Conservation (phyloP, 2,329 filamentous ascomycete genomes). For the Alternaria sp. region DNA sequence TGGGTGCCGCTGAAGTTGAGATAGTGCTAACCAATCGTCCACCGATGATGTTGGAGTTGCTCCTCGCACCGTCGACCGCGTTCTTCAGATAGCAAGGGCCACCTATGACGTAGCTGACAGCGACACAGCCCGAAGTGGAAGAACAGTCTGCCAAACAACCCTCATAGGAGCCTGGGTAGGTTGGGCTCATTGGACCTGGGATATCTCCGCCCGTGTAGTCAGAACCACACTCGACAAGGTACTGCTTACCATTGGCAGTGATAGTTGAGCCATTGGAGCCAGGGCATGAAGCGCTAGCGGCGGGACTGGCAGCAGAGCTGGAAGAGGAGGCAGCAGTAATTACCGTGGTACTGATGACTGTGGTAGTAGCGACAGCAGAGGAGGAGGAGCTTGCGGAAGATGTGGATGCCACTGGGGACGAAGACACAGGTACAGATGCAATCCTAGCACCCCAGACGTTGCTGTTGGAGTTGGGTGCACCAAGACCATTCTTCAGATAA, state of each 20-base stretch:
- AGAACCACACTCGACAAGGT: constrained; percentile 20
- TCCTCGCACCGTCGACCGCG: constrained; percentile 3
- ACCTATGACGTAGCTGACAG: constrained; percentile 27
- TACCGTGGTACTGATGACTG: not conserved
- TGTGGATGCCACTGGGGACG: not conserved
- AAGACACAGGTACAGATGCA: not conserved
- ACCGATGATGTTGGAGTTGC: constrained; percentile 25
- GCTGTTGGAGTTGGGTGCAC: constrained; percentile 10
- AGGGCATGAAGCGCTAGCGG: constrained; percentile 18
- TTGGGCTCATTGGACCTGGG: constrained; percentile 1
- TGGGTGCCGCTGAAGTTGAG: not conserved
- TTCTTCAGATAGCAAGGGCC: constrained; percentile 33
- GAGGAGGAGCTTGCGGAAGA: constrained; percentile 5
- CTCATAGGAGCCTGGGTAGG: constrained; percentile 24
- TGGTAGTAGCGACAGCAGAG: not conserved
- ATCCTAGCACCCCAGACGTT: constrained; percentile 21
- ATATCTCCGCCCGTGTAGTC: constrained; percentile 18
- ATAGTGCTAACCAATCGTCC: constrained; percentile 17
- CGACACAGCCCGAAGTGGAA: constrained; percentile 24
- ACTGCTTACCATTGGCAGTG: constrained; percentile 1
- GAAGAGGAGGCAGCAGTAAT: constrained; percentile 1
- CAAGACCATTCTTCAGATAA: constrained; percentile 21
- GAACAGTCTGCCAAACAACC: constrained; percentile 30
- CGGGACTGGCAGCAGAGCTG: not conserved
- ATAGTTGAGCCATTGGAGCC: constrained; percentile 8